Evolutionary conservation across 441 rosid genomes (phyloP).

Genomic region (Oxalis stricta): DNA sequence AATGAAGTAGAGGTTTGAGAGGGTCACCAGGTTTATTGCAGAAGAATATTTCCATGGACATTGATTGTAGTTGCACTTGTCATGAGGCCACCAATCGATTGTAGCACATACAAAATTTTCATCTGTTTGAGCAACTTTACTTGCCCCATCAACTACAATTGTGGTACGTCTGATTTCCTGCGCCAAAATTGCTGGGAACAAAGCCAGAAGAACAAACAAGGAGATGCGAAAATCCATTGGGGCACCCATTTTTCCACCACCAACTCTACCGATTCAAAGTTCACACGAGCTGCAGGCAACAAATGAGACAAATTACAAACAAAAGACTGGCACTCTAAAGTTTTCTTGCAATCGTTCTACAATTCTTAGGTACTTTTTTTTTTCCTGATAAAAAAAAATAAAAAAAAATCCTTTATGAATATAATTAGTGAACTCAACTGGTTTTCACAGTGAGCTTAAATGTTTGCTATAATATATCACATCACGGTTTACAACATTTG

Average conservation of each 20-base stretch:
- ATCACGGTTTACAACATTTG: not conserved
- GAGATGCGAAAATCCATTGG: slow-evolving; percentile 31
- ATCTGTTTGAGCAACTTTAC: slow-evolving; percentile 43
- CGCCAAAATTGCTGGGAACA: slow-evolving; percentile 30
- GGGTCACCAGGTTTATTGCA: slow-evolving; percentile 52
- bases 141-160: slow-evolving; percentile 40
- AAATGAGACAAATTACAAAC: not conserved
- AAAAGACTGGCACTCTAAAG: not conserved
- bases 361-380: no score
- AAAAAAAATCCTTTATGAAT: not conserved
- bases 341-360: not conserved
- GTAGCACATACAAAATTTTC: slow-evolving; percentile 88
- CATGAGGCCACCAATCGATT: slow-evolving; percentile 98
- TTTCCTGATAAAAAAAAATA: not conserved
- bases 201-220: slow-evolving; percentile 25
- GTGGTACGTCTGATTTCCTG: slow-evolving; percentile 27
- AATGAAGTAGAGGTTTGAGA: not conserved
- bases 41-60: slow-evolving; percentile 93
- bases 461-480: not conserved
- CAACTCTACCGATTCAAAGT: slow-evolving; percentile 11
- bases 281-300: slow-evolving; percentile 20
- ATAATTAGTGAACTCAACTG: no score
- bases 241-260: slow-evolving; percentile 5
- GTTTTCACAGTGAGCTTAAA: no score
- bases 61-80: slow-evolving; percentile 78